phyloP scores from a whole-genome alignment of 202 grass and related monocot genomes.

The Setaria viridis region DNA sequence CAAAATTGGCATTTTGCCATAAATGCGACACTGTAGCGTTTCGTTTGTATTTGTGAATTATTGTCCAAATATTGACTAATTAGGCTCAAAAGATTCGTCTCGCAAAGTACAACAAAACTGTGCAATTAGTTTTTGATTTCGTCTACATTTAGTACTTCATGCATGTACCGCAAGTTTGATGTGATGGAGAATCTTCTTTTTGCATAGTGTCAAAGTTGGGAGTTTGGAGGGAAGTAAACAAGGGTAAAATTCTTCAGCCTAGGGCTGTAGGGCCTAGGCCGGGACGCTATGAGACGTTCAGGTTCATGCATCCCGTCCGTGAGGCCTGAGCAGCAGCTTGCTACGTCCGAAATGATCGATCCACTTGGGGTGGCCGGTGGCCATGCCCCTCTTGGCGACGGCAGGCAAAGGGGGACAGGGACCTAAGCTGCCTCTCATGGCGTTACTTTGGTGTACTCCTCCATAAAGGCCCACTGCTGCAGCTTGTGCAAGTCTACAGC shows the following conservation, averaged over 20 bases:
- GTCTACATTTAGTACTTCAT: too few relatives aligned
- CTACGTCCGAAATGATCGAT: background rate
- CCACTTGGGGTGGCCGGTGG: conserved; percentile 44
- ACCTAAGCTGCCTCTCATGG: conserved; percentile 48
- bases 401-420: conserved; percentile 25
- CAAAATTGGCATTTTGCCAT: too few relatives aligned
- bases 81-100: too few relatives aligned
- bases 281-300: background rate
- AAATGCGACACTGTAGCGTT: too few relatives aligned
- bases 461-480: background rate
- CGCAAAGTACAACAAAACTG: too few relatives aligned
- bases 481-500: background rate
- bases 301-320: conserved; percentile 1
- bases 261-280: background rate
- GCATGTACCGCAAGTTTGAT: too few relatives aligned
- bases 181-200: too few relatives aligned
- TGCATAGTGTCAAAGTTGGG: too few relatives aligned
- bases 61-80: too few relatives aligned
- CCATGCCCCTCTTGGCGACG: conserved; percentile 4
- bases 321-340: background rate
- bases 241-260: background rate
- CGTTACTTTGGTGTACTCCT: conserved; percentile 26
- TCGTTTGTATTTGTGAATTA: too few relatives aligned
- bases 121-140: too few relatives aligned
- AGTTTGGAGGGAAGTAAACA: too few relatives aligned